Conservation (phyloP, 495 filamentous ascomycete genomes). For the Penicillium cinerascens region DNA sequence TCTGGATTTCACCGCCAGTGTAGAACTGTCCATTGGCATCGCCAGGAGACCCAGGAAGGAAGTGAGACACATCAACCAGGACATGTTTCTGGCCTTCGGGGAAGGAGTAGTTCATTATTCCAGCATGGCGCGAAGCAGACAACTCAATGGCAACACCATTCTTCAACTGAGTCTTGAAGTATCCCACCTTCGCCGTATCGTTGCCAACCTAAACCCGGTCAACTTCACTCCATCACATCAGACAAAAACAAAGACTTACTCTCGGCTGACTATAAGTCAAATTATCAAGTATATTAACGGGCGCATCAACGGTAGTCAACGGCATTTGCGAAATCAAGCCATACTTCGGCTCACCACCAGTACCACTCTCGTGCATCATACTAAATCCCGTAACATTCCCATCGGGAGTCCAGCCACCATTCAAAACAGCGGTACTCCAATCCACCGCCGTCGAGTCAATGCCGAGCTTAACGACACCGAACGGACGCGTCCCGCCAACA, state of each 20-base stretch:
- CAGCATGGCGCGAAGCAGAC: slow-evolving; percentile 57
- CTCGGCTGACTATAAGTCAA: slow-evolving; percentile 39
- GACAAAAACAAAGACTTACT: slow-evolving; percentile 12
- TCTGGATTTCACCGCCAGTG: slow-evolving; percentile 55
- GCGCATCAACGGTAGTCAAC: slow-evolving; percentile 27
- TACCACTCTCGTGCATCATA: slow-evolving; percentile 69
- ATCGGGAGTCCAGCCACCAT: slow-evolving; percentile 56
- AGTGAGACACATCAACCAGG: slow-evolving; percentile 62
- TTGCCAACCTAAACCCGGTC: slow-evolving; percentile 26
- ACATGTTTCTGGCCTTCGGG: slow-evolving; percentile 46
- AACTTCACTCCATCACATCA: background rate
- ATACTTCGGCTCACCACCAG: slow-evolving; percentile 67
- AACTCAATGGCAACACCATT: slow-evolving; percentile 57
- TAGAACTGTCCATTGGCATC: slow-evolving; percentile 58
- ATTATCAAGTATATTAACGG: slow-evolving; percentile 41
- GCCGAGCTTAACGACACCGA: slow-evolving; percentile 65
- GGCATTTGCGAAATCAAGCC: slow-evolving; percentile 66
- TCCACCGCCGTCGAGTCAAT: slow-evolving; percentile 56
- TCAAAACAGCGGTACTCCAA: slow-evolving; percentile 43
- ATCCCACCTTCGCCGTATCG: slow-evolving; percentile 56
- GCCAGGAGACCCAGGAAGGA: slow-evolving; percentile 54
- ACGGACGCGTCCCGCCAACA: slow-evolving; percentile 59
- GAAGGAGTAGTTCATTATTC: slow-evolving; percentile 59
- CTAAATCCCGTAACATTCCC: slow-evolving; percentile 62
- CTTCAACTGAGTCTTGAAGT: slow-evolving; percentile 55